Conservation (phyloP, 2,329 filamentous ascomycete species). For the Tolypocladium endophyticum region DNA sequence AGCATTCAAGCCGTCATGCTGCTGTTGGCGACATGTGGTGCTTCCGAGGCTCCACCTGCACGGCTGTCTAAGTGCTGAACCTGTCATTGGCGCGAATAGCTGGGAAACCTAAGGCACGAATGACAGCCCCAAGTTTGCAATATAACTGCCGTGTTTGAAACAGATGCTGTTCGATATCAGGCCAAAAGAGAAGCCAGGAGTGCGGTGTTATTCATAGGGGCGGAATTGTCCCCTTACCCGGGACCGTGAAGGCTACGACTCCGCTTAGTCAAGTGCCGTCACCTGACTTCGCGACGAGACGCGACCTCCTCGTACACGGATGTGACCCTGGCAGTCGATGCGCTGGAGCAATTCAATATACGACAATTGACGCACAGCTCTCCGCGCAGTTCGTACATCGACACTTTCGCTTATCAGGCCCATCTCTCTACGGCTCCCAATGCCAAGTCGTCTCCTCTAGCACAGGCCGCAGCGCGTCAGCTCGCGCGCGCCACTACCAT, state of each 20-base stretch:
- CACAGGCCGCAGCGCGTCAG: not conserved
- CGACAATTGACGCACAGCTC: not conserved
- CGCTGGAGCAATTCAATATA: not conserved
- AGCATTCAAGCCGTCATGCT: not conserved
- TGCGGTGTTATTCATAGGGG: not conserved
- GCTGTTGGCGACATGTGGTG: not conserved
- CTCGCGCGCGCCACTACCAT: conserved; percentile 12
- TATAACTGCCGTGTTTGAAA: not conserved
- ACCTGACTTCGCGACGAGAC: conserved; percentile 1
- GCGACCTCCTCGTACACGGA: not conserved
- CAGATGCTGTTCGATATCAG: not conserved
- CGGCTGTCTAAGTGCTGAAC: not conserved
- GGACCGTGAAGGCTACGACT: not conserved
- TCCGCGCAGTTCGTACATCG: not conserved
- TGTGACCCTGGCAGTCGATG: not conserved
- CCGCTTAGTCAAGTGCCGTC: not conserved
- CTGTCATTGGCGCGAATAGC: not conserved
- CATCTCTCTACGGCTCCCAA: not conserved
- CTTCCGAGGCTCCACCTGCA: not conserved
- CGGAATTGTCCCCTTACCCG: not conserved
- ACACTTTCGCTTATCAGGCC: not conserved
- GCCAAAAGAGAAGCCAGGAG: not conserved
- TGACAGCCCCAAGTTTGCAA: not conserved
- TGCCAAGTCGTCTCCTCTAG: not conserved
- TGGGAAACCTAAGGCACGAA: not conserved